phyloP scores from a whole-genome alignment of 2,329 filamentous ascomycete species.

The Xylariaceae sp. region DNA sequence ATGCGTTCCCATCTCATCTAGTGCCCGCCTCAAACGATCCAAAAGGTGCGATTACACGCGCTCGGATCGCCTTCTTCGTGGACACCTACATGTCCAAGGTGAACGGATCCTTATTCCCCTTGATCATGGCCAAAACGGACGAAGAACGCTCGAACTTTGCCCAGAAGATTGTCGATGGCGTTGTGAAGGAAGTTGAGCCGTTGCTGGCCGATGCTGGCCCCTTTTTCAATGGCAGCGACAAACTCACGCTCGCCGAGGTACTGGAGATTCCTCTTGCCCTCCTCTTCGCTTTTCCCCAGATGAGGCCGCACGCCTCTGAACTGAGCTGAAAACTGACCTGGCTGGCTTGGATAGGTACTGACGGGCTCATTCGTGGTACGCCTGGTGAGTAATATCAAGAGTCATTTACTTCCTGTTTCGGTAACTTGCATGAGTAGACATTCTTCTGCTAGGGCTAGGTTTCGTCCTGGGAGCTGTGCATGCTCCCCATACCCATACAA shows the following conservation, averaged over 20 bases:
- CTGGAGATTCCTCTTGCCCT: conserved; percentile 25
- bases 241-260: conserved; percentile 77
- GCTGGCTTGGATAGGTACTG: conserved; percentile 53
- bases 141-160: conserved; percentile 56
- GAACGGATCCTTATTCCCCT: conserved; percentile 38
- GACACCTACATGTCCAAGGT: conserved; percentile 72
- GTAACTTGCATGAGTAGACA: background rate
- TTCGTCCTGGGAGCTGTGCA: too few species aligned
- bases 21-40: conserved; percentile 59
- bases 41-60: conserved; percentile 65
- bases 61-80: conserved; percentile 73
- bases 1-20: conserved; percentile 72
- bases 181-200: conserved; percentile 76
- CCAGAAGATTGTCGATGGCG: conserved; percentile 57
- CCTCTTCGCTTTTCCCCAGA: background rate
- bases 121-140: conserved; percentile 46
- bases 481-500: too few species aligned
- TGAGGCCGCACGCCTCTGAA: background rate
- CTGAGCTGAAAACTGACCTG: background rate
- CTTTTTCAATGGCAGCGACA: conserved; percentile 68
- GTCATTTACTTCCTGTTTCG: too few species aligned
- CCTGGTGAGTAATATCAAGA: too few species aligned
- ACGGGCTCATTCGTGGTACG: conserved; percentile 72
- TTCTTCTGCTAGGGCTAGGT: too few species aligned
- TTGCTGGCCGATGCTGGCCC: conserved; percentile 62